A percentile compares a stretch with the other conserved stretches of the same genome.
Evolutionary conservation across 2,329 filamentous ascomycete species (phyloP).

Genomic region (Elsinoe ampelina): DNA sequence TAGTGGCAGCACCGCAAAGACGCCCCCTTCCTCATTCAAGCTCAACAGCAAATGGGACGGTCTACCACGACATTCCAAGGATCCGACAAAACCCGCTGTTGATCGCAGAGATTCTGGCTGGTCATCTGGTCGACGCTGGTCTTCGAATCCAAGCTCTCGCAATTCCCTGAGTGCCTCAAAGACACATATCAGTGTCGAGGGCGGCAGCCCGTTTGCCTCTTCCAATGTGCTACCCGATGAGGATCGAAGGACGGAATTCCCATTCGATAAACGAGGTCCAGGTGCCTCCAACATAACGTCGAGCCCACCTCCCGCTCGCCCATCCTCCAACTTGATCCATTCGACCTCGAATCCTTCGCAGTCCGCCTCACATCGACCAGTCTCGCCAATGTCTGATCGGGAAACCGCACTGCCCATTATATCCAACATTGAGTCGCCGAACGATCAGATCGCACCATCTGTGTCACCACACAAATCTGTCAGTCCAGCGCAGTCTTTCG

Average conservation of each 20-base stretch:
- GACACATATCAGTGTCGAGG: neutral
- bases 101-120: constrained; percentile 6
- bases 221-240: constrained; percentile 5
- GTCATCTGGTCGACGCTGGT: constrained; percentile 3
- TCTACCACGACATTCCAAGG: constrained; percentile 1
- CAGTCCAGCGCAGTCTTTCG: constrained; percentile 4
- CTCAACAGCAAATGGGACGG: constrained; percentile 12
- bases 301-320: neutral
- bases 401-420: neutral
- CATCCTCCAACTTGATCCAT: constrained; percentile 7
- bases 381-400: constrained; percentile 4
- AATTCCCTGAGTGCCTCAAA: constrained; percentile 1
- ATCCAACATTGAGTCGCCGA: neutral
- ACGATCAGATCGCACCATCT: neutral
- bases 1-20: neutral
- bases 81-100: neutral
- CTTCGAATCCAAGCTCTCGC: constrained; percentile 9
- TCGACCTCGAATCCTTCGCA: constrained; percentile 4
- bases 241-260: constrained; percentile 3
- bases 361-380: neutral
- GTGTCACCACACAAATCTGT: constrained; percentile 1
- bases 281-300: neutral
- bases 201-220: neutral
- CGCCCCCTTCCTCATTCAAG: constrained; percentile 1
- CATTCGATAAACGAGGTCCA: neutral